Conservation (phyloP, 2,329 filamentous ascomycete species). For the Pyrenophora teres region DNA sequence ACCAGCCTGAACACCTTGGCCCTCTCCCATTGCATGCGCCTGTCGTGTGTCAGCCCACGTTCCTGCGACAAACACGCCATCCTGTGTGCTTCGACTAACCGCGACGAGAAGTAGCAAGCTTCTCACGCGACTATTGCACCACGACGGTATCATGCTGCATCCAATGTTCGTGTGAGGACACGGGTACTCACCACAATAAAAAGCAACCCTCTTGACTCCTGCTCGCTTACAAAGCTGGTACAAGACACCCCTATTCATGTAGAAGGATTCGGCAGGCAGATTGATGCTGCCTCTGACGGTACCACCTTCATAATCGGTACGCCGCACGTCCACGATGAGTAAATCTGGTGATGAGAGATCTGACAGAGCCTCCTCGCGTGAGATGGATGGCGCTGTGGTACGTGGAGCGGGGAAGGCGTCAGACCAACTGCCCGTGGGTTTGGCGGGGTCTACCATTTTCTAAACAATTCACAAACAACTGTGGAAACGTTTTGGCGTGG, state of each 20-base stretch:
- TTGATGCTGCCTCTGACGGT: conserved; percentile 53
- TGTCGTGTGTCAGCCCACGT: conserved; percentile 24
- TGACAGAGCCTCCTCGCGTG: conserved; percentile 45
- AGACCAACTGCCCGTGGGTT: conserved; percentile 41
- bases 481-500: not conserved
- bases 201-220: conserved; percentile 53
- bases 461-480: not conserved
- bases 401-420: conserved; percentile 50
- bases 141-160: conserved; percentile 1
- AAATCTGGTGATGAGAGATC: conserved; percentile 44
- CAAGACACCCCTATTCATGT: conserved; percentile 51
- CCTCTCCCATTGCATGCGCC: conserved; percentile 43
- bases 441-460: conserved; percentile 26
- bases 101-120: conserved; percentile 8
- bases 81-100: not conserved
- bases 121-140: conserved; percentile 29
- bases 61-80: not conserved
- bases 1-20: conserved; percentile 45
- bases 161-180: not conserved
- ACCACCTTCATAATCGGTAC: conserved; percentile 55
- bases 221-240: conserved; percentile 52
- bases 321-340: conserved; percentile 52
- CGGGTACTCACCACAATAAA: conserved; percentile 51
- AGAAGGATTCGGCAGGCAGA: conserved; percentile 55
- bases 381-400: conserved; percentile 45